Evolutionary conservation across 768 basidiomycete genomes (phyloP), one percentile per base, ranked within the genome.

Genomic region (Panellus pusillus): DNA sequence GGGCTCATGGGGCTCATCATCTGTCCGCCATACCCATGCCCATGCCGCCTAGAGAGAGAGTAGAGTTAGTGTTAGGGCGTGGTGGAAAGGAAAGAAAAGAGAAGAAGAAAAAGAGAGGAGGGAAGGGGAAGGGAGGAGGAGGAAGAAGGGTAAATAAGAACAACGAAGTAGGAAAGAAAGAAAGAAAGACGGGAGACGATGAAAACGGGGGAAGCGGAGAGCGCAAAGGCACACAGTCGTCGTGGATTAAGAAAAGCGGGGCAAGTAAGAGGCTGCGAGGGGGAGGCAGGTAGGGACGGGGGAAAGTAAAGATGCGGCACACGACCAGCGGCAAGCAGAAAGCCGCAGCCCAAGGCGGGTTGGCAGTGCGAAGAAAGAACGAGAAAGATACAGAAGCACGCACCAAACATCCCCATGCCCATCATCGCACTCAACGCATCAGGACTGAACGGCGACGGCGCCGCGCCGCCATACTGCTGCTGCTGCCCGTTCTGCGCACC

Each of bases 371-470:
- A 24, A 24, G 69, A 63, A 82, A 84, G 18, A 37, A 36, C 8
- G 18, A 6, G 11, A 36, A 36, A 19, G n/a, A 27, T 9, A n/a
- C 27, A 17, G 40, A 63, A 61, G 60, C 67, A 20, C 53, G 63
- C 62, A 19, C 67, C 60, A 1, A 50, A 52, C 76, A 68, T 60
- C 61, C 72, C 60, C 64, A 64, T 68, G 46, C 65, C 70, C 67
- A 76, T 74, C 62, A 75, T 71, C 39, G 74, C 74, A 18, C 79
- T 74, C 0, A 80, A 75, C 9, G 76, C 70, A 56, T 82, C 90
- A 1, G 79, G 77, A 20, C 68, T 70, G 66, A 81, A 85, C 17
- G 76, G 78, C 35, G 74, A 70, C 47, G 51, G 47, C 31, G n/a
- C n/a, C n/a, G n/a, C n/a, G n/a, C 32, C 32, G 3, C 32, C 9